Conservation (phyloP, 2,329 filamentous ascomycete genomes). For the Pseudocercospora crystallina region DNA sequence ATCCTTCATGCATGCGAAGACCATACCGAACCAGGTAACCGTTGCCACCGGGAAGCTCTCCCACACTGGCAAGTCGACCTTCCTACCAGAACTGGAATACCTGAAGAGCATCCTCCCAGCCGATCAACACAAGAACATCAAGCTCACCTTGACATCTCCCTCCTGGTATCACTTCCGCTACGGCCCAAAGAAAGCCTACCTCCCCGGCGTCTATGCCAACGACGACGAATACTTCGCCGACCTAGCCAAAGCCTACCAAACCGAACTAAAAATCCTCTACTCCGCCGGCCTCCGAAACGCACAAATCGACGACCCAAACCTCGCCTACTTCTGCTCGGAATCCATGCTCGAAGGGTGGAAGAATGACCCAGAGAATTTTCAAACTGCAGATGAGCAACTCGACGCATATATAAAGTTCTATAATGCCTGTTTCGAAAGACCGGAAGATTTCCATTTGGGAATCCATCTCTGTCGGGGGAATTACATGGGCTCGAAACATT, state of each 20-base stretch:
- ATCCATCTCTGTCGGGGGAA: conserved; percentile 68
- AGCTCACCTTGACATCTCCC: conserved; percentile 35
- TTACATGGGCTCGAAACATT: conserved; percentile 48
- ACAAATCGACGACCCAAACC: conserved; percentile 51
- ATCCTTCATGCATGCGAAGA: conserved; percentile 59
- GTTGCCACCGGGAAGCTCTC: conserved; percentile 60
- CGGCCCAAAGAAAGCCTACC: conserved; percentile 51
- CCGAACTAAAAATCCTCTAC: conserved; percentile 48
- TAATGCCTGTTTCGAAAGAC: conserved; percentile 63
- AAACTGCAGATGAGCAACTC: conserved; percentile 68
- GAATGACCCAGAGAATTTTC: conserved; percentile 65
- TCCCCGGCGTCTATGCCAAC: conserved; percentile 45
- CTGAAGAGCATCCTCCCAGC: conserved; percentile 60
- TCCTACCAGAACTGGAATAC: conserved; percentile 60
- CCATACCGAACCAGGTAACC: conserved; percentile 58
- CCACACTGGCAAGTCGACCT: conserved; percentile 55
- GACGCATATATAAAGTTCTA: conserved; percentile 75
- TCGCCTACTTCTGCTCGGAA: conserved; percentile 68
- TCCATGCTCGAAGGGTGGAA: conserved; percentile 71
- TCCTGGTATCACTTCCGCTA: conserved; percentile 63
- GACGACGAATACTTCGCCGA: conserved; percentile 51
- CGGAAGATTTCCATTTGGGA: conserved; percentile 71
- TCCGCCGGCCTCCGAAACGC: conserved; percentile 48
- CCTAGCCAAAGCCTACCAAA: conserved; percentile 48
- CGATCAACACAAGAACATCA: conserved; percentile 64